phyloP scores from a whole-genome alignment of 2,329 filamentous ascomycete genomes.

The Tolypocladium guangdongense region DNA sequence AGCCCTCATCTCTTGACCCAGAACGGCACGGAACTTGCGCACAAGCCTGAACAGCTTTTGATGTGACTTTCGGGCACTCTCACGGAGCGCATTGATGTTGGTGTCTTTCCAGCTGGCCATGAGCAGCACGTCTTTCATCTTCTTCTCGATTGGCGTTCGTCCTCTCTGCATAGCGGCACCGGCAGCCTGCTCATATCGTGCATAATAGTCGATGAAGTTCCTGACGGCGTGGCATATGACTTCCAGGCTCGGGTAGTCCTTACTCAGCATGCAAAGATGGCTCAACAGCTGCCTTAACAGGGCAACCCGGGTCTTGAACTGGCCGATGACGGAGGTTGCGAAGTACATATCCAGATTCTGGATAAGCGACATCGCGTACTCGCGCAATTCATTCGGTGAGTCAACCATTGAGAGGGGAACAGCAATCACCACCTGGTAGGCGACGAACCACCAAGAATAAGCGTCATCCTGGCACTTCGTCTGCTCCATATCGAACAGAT shows the following conservation, averaged over 20 bases:
- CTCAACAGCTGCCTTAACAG: constrained; percentile 55
- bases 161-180: constrained; percentile 54
- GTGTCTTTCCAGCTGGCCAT: constrained; percentile 97
- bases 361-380: constrained; percentile 60
- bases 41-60: constrained; percentile 86
- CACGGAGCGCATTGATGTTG: constrained; percentile 78
- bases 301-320: constrained; percentile 62
- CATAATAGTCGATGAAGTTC: constrained; percentile 70
- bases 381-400: constrained; percentile 44
- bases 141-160: constrained; percentile 71
- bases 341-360: constrained; percentile 72
- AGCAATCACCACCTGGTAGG: constrained; percentile 79
- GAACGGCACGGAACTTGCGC: constrained; percentile 72
- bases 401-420: constrained; percentile 58
- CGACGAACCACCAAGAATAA: constrained; percentile 90
- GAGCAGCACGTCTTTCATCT: constrained; percentile 85
- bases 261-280: constrained; percentile 51
- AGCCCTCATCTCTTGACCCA: constrained; percentile 63
- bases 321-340: constrained; percentile 65
- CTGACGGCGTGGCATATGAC: constrained; percentile 53
- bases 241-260: constrained; percentile 46
- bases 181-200: constrained; percentile 57
- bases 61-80: constrained; percentile 85
- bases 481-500: constrained; percentile 74
- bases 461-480: constrained; percentile 67